phyloP scores from a whole-genome alignment of 2,329 filamentous ascomycete species.

The Nemania sp. region DNA sequence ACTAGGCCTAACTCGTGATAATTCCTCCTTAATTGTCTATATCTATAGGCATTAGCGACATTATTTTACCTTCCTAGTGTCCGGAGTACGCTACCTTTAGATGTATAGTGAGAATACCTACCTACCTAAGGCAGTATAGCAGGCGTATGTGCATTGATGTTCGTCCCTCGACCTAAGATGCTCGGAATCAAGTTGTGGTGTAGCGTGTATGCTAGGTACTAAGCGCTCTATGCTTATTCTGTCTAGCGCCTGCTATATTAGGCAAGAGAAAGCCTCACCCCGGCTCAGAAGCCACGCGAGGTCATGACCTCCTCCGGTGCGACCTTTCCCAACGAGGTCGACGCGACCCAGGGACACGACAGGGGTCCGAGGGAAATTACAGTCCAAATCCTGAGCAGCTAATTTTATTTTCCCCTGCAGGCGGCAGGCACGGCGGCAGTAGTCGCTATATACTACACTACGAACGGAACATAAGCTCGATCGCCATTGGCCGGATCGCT shows the following conservation, averaged over 20 bases:
- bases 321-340: not conserved
- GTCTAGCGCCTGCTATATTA: not conserved
- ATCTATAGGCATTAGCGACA: too few relatives aligned
- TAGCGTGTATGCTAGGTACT: too few relatives aligned
- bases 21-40: too few relatives aligned
- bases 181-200: too few relatives aligned
- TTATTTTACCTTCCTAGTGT: too few relatives aligned
- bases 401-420: constrained; percentile 21
- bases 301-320: not conserved
- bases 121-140: too few relatives aligned
- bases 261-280: constrained; percentile 5
- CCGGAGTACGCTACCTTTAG: too few relatives aligned
- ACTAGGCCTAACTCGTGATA: not conserved
- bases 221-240: not conserved
- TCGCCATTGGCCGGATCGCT: constrained; percentile 13
- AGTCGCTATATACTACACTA: too few relatives aligned
- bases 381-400: not conserved
- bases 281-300: constrained; percentile 13
- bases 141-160: too few relatives aligned
- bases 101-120: too few relatives aligned
- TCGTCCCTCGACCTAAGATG: too few relatives aligned
- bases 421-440: constrained; percentile 18
- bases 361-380: constrained; percentile 1
- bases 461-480: constrained; percentile 7
- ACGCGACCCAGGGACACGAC: not conserved